A percentile compares a stretch with the other conserved stretches of the same genome.
These are phyloP conservation scores for Pichia sp. DNA, from an alignment of 1,139 yeast species.

Conservation along the genomic window DNA sequence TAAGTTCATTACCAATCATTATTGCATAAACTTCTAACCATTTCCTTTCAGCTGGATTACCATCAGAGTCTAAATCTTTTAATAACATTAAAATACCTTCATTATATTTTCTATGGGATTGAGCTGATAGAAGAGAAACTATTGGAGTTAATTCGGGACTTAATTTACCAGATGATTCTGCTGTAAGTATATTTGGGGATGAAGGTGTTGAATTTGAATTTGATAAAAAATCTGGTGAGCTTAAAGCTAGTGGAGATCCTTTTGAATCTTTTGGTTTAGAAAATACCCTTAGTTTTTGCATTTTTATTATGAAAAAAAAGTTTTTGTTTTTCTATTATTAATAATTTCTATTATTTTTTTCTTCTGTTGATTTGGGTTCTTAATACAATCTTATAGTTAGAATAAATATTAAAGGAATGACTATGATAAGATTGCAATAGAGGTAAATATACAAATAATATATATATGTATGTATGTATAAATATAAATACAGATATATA, in stretches of 20 bases:
- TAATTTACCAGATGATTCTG: conserved; percentile 27
- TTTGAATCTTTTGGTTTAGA: conserved; percentile 15
- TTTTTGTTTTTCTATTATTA: too few species aligned
- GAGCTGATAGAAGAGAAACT: conserved; percentile 65
- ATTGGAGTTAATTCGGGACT: conserved; percentile 74
- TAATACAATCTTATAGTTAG: too few species aligned
- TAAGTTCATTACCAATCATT: conserved; percentile 81
- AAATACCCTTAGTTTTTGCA: conserved; percentile 22
- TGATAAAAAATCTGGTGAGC: not conserved
- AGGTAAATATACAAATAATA: too few species aligned
- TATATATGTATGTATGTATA: too few species aligned
- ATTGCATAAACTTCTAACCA: conserved; percentile 96
- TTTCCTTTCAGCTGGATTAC: conserved; percentile 72
- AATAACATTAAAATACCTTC: conserved; percentile 72
- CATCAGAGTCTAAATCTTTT: conserved; percentile 73
- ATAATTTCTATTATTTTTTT: too few species aligned
- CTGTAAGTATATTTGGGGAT: conserved; percentile 18
- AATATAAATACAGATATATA: too few species aligned
- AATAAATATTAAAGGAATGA: too few species aligned
- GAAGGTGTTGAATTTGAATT: conserved; percentile 9
- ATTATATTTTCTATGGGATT: conserved; percentile 62
- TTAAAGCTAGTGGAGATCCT: not conserved
- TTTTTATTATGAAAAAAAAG: too few species aligned
- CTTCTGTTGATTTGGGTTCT: too few species aligned
- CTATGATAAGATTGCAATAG: too few species aligned